phyloP scores from a whole-genome alignment of 345 rosid genomes.

The Heritiera littoralis region DNA sequence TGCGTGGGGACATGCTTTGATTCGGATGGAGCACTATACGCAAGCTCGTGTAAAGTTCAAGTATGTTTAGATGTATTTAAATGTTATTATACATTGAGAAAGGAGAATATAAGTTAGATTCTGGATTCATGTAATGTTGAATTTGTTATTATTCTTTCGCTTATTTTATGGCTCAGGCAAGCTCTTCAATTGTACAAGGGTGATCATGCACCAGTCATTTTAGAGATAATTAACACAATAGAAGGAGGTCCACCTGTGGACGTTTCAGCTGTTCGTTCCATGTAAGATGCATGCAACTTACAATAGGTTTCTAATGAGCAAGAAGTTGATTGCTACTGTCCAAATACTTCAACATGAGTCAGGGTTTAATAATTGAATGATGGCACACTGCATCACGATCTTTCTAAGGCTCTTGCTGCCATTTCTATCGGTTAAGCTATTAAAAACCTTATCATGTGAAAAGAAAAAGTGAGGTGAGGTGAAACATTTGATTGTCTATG shows the following conservation, averaged over 20 bases:
- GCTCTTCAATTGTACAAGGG: conserved; percentile 82
- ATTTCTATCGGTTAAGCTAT: neutral
- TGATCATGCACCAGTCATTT: conserved; percentile 66
- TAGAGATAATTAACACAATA: conserved; percentile 85
- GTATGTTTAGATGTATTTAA: conserved; percentile 41
- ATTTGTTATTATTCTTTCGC: conserved; percentile 17
- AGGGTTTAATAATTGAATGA: neutral
- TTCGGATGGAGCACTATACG: conserved; percentile 84
- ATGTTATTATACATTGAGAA: neutral
- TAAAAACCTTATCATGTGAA: conserved; percentile 15
- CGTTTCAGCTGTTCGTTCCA: conserved; percentile 82
- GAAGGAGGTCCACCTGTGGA: conserved; percentile 98
- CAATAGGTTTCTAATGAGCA: neutral
- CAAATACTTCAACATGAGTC: neutral
- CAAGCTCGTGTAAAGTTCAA: conserved; percentile 97
- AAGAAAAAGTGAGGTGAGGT: neutral
- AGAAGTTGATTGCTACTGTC: conserved; percentile 13
- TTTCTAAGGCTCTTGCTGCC: neutral
- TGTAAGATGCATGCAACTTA: conserved; percentile 53
- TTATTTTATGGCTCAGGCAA: conserved; percentile 63
- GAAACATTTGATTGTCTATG: conserved; percentile 10
- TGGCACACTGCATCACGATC: neutral
- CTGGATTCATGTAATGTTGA: neutral
- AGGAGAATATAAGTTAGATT: neutral
- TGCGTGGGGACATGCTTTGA: conserved; percentile 99